Percentiles rank a stretch among this genome's conserved stretches.
Conservation (phyloP, 2,329 filamentous ascomycete genomes). For the Sodiomyces alkalinus region DNA sequence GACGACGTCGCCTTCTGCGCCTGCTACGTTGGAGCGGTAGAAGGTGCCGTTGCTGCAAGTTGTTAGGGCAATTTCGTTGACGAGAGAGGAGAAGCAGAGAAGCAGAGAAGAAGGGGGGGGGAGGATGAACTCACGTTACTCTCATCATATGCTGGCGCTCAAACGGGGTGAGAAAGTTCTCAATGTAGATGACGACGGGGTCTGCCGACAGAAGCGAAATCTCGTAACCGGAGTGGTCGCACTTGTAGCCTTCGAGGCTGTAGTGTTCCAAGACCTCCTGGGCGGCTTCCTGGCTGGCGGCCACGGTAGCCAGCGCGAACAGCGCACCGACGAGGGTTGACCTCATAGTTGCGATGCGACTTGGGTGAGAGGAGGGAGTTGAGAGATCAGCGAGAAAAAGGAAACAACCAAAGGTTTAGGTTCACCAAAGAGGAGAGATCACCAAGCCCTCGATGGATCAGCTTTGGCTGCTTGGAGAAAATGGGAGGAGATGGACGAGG, state of each 20-base stretch:
- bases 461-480: too few relatives aligned
- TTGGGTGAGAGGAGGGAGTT: neutral
- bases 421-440: too few relatives aligned
- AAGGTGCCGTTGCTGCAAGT: conserved; percentile 19
- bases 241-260: conserved; percentile 8
- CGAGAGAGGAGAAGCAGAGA: neutral
- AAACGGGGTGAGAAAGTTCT: conserved; percentile 18
- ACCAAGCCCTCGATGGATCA: too few relatives aligned
- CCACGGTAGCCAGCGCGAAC: conserved; percentile 1
- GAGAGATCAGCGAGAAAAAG: neutral
- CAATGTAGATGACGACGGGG: conserved; percentile 23
- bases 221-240: conserved; percentile 17
- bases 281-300: neutral
- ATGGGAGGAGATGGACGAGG: too few relatives aligned
- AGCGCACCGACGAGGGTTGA: conserved; percentile 1
- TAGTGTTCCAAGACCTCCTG: neutral
- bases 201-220: conserved; percentile 18
- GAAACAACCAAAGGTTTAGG: neutral
- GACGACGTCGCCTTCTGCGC: conserved; percentile 14
- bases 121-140: conserved; percentile 14
- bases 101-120: neutral
- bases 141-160: conserved; percentile 19
- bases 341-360: neutral
- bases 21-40: conserved; percentile 18
- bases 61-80: neutral